phyloP scores from a whole-genome alignment of 2,329 filamentous ascomycete genomes.

The Colletotrichum phormii region DNA sequence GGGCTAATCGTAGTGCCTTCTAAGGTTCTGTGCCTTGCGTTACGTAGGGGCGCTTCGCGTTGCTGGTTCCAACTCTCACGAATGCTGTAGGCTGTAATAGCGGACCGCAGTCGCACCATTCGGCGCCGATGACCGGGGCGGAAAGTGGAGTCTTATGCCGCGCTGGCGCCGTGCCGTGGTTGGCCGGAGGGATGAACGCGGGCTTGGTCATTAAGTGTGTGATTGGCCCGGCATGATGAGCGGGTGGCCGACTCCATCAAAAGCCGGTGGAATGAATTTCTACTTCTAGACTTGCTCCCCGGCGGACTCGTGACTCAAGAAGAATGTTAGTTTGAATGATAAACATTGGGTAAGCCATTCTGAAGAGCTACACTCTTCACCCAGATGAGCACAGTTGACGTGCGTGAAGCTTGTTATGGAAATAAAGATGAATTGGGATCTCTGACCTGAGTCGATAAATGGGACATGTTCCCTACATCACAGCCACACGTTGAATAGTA shows the following conservation, averaged over 20 bases:
- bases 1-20: neutral
- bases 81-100: neutral
- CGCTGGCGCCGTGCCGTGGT: conserved; percentile 9
- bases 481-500: neutral
- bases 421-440: no score
- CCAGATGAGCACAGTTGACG: no score
- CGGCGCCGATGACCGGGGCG: conserved; percentile 34
- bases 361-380: no score
- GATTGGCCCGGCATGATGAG: neutral
- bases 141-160: neutral
- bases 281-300: neutral
- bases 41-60: neutral
- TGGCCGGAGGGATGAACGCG: conserved; percentile 6
- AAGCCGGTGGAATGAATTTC: neutral
- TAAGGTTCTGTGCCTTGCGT: neutral
- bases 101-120: neutral
- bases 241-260: neutral
- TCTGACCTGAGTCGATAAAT: neutral
- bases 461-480: neutral
- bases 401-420: no score
- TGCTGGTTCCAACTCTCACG: neutral
- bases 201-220: neutral
- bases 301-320: neutral
- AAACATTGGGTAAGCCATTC: no score
- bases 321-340: neutral